Evolutionary conservation across 257 asterid species (phyloP), one percentile per base, ranked within the genome.

Genomic region (Coffea eugenioides): DNA sequence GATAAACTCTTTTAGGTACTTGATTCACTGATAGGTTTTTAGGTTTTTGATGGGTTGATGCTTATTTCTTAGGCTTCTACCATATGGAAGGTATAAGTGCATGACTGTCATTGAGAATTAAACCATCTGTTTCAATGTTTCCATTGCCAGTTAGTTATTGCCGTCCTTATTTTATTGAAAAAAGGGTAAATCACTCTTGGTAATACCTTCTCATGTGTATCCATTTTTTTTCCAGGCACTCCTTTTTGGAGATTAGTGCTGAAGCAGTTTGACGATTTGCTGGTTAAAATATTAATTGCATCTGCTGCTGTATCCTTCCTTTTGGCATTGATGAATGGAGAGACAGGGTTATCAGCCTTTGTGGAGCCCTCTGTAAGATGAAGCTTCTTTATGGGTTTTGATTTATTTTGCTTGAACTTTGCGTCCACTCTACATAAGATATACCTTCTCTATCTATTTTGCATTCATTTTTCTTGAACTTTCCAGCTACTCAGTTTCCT

Each of bases 181-280:
- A 14, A 14, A 11, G 10, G 5, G 15, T 21, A n/a, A 49, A 48
- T 67, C 52, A 31, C 65, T 67, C 27, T 21, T 23, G 20, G 36
- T 18, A 45, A 43, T 74, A 67, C 34, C 76, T 36, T 25, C 25
- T 70, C 71, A 41, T 52, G 27, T 39, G 34, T 45, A 48, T 36
- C 39, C 14, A n/a, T 6, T 59, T 61, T 66, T 34, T 34, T 27
- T 84, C 84, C 90, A 95, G 98, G 94, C 83, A 96, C 97, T 31
- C 96, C 97, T 57, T 96, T 96, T 82, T 96, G 99, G 99, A 90
- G 84, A 87, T 86, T 96, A 87, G 97, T 96, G 79, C 88, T 96
- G 88, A 96, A 94, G 90, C 99, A 96, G 83, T 96, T 96, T 84
- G 98, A 96, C 72, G 99, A 96, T 90, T 91, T 96, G 86, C 97